These are phyloP conservation scores for Musa itinerans DNA, from an alignment of 176 grass and related monocot genomes.

Conservation along the genomic window DNA sequence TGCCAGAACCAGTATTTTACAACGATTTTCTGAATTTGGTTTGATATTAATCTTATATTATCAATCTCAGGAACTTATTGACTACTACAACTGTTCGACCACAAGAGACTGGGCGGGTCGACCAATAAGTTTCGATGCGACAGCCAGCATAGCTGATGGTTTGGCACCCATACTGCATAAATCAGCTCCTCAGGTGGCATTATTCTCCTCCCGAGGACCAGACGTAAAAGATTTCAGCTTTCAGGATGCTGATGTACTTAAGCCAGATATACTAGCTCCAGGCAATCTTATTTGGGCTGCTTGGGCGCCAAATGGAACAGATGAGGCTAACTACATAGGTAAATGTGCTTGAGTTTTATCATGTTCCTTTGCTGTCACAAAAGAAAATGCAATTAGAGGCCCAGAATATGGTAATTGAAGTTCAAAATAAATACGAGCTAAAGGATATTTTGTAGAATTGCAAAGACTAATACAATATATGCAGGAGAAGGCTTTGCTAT, in stretches of 20 bases:
- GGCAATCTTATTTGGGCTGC: constrained; percentile 96
- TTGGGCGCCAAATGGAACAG: constrained; percentile 91
- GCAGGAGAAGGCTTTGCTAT: constrained; percentile 87
- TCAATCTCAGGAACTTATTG: constrained; percentile 65
- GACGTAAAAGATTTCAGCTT: constrained; percentile 99
- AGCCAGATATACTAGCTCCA: constrained; percentile 90
- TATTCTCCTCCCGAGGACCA: constrained; percentile 94
- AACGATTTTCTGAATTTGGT: neutral
- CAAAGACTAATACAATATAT: neutral
- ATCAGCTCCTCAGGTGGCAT: constrained; percentile 85
- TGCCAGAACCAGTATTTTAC: neutral
- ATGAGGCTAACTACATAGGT: constrained; percentile 85
- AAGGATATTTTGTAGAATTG: neutral
- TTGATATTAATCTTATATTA: constrained; percentile 14
- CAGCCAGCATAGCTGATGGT: constrained; percentile 74
- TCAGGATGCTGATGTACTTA: constrained; percentile 95
- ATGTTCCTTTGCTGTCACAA: neutral
- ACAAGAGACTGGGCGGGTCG: constrained; percentile 91
- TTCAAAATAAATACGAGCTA: no score
- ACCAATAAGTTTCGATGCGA: constrained; percentile 61
- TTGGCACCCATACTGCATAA: constrained; percentile 81
- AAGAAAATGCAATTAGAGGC: neutral
- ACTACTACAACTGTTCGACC: constrained; percentile 92
- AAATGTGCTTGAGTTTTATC: neutral
- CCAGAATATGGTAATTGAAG: neutral